Conservation (phyloP, 2,329 filamentous ascomycete genomes). For the Sarocladium brachiariae region DNA sequence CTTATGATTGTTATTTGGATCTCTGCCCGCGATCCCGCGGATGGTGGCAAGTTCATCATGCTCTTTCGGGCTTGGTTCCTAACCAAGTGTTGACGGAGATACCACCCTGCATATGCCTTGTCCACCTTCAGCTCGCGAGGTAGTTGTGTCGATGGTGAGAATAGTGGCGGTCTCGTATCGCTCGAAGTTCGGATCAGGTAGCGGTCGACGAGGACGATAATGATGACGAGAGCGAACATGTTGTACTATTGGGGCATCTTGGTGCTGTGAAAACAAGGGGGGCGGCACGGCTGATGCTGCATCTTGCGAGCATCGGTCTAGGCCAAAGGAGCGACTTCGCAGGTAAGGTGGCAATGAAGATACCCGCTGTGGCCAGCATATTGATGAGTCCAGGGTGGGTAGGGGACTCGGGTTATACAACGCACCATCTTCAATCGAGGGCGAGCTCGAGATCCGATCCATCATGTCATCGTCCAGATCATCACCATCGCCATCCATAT, state of each 20-base stretch:
- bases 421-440: slow-evolving; percentile 98
- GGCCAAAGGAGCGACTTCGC: slow-evolving; percentile 26
- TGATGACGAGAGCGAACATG: not conserved
- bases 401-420: slow-evolving; percentile 36
- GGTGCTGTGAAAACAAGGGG: slow-evolving; percentile 2
- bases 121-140: not conserved
- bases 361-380: slow-evolving; percentile 37
- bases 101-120: not conserved
- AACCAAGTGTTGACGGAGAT: not conserved
- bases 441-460: slow-evolving; percentile 98
- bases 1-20: not conserved
- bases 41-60: not conserved
- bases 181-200: not conserved
- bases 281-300: not conserved
- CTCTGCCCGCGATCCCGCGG: not conserved
- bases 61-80: not conserved
- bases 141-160: not conserved
- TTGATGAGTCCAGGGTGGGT: slow-evolving; percentile 6
- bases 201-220: slow-evolving; percentile 7
- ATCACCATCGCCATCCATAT: slow-evolving; percentile 63
- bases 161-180: slow-evolving; percentile 11
- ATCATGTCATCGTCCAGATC: slow-evolving; percentile 87
- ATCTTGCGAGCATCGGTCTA: slow-evolving; percentile 17
- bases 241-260: not conserved
- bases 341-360: slow-evolving; percentile 32